Conservation (phyloP, 2,329 filamentous ascomycete genomes). For the Xylaria sp. region DNA sequence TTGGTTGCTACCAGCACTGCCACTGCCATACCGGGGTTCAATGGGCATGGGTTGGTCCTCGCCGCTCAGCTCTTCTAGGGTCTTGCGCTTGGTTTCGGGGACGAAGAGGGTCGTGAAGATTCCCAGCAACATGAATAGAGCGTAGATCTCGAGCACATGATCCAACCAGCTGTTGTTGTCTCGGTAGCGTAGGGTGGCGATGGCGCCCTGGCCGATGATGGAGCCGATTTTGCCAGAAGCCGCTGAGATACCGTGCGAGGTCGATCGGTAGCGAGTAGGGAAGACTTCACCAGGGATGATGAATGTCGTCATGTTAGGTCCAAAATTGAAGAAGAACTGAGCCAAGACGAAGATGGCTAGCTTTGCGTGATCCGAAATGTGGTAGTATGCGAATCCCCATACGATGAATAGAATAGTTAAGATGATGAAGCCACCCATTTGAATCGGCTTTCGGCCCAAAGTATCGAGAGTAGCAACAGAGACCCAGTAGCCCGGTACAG, state of each 20-base stretch:
- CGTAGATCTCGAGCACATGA: slow-evolving; percentile 79
- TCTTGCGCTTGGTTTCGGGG: slow-evolving; percentile 79
- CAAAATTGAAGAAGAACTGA: slow-evolving; percentile 71
- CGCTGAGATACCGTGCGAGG: slow-evolving; percentile 67
- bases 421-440: slow-evolving; percentile 70
- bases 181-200: slow-evolving; percentile 62
- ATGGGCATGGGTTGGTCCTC: slow-evolving; percentile 43
- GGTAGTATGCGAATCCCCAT: slow-evolving; percentile 71
- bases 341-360: slow-evolving; percentile 65
- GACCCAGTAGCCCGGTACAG: slow-evolving; percentile 85
- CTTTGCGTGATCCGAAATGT: slow-evolving; percentile 62
- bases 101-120: slow-evolving; percentile 75
- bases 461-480: slow-evolving; percentile 79
- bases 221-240: slow-evolving; percentile 66
- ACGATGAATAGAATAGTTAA: slow-evolving; percentile 66
- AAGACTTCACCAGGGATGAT: slow-evolving; percentile 67
- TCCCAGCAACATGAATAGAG: slow-evolving; percentile 80
- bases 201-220: slow-evolving; percentile 67
- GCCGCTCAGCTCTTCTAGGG: slow-evolving; percentile 71
- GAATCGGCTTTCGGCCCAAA: slow-evolving; percentile 80
- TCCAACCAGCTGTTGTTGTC: slow-evolving; percentile 74
- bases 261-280: slow-evolving; percentile 66
- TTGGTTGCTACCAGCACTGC: slow-evolving; percentile 21
- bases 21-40: slow-evolving; percentile 11
- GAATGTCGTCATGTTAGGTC: slow-evolving; percentile 67